Evolutionary conservation across 23 red algal species (phyloP).

Genomic region (Gracilariopsis chorda): DNA sequence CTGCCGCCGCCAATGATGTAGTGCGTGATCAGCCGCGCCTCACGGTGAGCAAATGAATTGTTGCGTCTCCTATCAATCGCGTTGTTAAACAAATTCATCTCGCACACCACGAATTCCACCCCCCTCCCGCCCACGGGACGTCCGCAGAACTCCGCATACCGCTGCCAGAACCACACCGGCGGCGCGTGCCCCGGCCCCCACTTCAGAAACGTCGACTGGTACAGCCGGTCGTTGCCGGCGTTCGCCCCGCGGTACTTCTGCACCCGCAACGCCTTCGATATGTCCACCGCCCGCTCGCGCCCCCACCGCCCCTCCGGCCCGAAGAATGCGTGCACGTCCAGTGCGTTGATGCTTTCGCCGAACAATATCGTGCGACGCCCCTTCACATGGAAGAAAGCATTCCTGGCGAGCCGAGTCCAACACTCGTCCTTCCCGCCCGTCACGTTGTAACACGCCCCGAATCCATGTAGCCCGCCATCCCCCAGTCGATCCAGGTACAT

Average conservation of each 20-base stretch:
- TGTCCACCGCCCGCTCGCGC: not conserved
- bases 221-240: constrained; percentile 26
- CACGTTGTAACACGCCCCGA: constrained; percentile 49
- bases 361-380: not conserved
- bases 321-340: constrained; percentile 59
- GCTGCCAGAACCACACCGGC: constrained; percentile 36
- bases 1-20: constrained; percentile 52
- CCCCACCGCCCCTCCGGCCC: constrained; percentile 55
- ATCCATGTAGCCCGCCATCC: constrained; percentile 20
- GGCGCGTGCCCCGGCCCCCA: not conserved
- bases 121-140: constrained; percentile 2
- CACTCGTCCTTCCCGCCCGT: constrained; percentile 4
- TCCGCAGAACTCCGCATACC: constrained; percentile 30
- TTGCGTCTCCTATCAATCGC: constrained; percentile 36
- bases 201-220: constrained; percentile 51
- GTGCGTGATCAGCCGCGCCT: constrained; percentile 54
- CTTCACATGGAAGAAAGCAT: constrained; percentile 24
- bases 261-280: constrained; percentile 3
- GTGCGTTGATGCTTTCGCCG: constrained; percentile 12
- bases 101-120: constrained; percentile 41
- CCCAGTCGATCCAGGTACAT: constrained; percentile 28
- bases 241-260: not conserved
- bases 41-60: constrained; percentile 57
- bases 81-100: constrained; percentile 68
- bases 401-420: not conserved